Conservation (phyloP, 2,329 filamentous ascomycete genomes). For the Exophiala dermatitidis region DNA sequence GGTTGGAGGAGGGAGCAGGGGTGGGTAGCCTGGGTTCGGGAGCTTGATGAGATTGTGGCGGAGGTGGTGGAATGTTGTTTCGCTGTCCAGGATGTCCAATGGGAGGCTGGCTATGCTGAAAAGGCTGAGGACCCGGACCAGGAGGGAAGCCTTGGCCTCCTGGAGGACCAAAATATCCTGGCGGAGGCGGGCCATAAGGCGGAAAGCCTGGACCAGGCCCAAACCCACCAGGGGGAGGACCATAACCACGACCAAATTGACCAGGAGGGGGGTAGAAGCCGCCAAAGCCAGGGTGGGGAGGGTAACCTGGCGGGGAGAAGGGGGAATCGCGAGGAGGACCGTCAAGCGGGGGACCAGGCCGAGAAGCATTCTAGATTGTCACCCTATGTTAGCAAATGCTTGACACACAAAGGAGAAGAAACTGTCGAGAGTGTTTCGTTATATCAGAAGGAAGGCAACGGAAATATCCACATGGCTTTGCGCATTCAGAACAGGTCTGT, state of each 20-base stretch:
- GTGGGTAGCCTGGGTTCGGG: constrained; percentile 21
- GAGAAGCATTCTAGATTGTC: constrained; percentile 36
- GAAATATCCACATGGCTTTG: constrained; percentile 95
- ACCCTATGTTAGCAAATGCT: constrained; percentile 8
- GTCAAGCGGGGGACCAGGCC: constrained; percentile 36
- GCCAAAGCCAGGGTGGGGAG: constrained; percentile 35
- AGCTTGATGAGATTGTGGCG: constrained; percentile 28
- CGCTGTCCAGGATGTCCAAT: constrained; percentile 49
- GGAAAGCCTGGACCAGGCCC: constrained; percentile 59
- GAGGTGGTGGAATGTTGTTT: constrained; percentile 31
- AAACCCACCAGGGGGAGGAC: constrained; percentile 45
- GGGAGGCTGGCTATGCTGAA: constrained; percentile 45
- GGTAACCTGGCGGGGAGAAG: constrained; percentile 42
- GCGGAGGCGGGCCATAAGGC: constrained; percentile 66
- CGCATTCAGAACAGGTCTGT: constrained; percentile 76
- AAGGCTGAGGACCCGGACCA: constrained; percentile 53
- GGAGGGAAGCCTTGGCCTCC: constrained; percentile 66
- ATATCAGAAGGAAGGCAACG: constrained; percentile 99
- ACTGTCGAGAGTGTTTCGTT: constrained; percentile 15
- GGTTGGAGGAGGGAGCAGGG: constrained; percentile 30
- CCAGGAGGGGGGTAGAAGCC: constrained; percentile 38
- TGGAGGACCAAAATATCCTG: constrained; percentile 61
- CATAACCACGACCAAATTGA: constrained; percentile 43
- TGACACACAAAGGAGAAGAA: neutral
- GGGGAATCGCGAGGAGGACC: constrained; percentile 33